Percentiles rank a stretch among this genome's conserved stretches.
phyloP scores from a whole-genome alignment of 805 yeast genomes.

The Kuraishia ogatae region DNA sequence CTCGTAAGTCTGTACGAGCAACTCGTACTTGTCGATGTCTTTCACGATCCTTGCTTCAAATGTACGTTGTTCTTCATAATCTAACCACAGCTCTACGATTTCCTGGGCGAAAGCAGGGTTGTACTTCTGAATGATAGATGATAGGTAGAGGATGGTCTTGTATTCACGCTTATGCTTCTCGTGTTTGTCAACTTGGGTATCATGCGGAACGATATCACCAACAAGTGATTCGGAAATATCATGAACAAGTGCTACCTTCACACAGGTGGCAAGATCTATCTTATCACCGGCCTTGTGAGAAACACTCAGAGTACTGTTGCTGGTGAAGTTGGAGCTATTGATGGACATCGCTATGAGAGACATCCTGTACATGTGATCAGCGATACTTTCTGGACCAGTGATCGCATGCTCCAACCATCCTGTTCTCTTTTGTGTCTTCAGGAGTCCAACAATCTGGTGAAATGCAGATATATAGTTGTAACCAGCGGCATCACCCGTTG shows the following conservation, averaged over 20 bases:
- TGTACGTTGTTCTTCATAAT: slow-evolving; percentile 78
- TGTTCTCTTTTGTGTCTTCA: slow-evolving; percentile 79
- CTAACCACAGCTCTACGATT: slow-evolving; percentile 69
- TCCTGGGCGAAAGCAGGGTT: slow-evolving; percentile 55
- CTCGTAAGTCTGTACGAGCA: slow-evolving; percentile 74
- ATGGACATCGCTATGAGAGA: slow-evolving; percentile 70
- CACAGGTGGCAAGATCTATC: slow-evolving; percentile 60
- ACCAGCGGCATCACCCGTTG: slow-evolving; percentile 7
- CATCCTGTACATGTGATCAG: slow-evolving; percentile 98
- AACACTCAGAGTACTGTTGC: slow-evolving; percentile 15
- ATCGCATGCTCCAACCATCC: slow-evolving; percentile 82
- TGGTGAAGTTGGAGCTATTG: slow-evolving; percentile 18
- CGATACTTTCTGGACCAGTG: slow-evolving; percentile 57
- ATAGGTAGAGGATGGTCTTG: slow-evolving; percentile 59
- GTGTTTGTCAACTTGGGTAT: slow-evolving; percentile 50
- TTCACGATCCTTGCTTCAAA: slow-evolving; percentile 85
- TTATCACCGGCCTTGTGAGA: slow-evolving; percentile 14
- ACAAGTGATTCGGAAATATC: slow-evolving; percentile 92
- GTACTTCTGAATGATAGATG: slow-evolving; percentile 54
- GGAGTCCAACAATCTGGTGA: slow-evolving; percentile 53
- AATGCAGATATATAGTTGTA: slow-evolving; percentile 24
- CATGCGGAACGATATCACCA: slow-evolving; percentile 89
- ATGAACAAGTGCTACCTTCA: slow-evolving; percentile 81
- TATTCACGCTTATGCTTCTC: slow-evolving; percentile 84
- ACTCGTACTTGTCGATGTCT: slow-evolving; percentile 88